Evolutionary conservation across 805 yeast genomes (phyloP).

Genomic region (Wickerhamiella azyma): DNA sequence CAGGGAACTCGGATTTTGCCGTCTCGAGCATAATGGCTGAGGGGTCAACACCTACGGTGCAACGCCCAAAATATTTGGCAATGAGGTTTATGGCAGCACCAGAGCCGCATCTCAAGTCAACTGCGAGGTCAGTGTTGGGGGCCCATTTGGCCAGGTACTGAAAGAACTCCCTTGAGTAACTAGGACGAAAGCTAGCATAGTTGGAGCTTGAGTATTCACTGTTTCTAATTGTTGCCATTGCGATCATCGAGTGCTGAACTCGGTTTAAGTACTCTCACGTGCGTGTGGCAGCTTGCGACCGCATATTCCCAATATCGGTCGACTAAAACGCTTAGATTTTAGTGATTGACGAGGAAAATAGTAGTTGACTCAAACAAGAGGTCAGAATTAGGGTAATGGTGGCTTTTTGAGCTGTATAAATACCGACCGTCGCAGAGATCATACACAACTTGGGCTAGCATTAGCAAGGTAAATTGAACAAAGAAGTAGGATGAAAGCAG

Average conservation of each 20-base stretch:
- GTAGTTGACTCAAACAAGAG: no score
- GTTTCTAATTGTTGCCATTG: slow-evolving; percentile 54
- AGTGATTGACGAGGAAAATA: no score
- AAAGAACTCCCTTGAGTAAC: slow-evolving; percentile 45
- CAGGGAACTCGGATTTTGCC: slow-evolving; percentile 24
- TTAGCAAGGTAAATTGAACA: no score
- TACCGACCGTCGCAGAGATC: no score
- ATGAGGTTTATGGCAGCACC: slow-evolving; percentile 56
- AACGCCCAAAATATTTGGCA: slow-evolving; percentile 28
- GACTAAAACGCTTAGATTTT: no score
- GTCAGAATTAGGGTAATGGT: no score
- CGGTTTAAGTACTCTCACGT: no score
- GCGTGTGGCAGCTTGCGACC: no score
- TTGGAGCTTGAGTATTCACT: slow-evolving; percentile 36
- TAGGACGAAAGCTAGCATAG: slow-evolving; percentile 51
- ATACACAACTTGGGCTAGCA: no score
- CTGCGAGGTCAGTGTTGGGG: slow-evolving; percentile 24
- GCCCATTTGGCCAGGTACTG: slow-evolving; percentile 28
- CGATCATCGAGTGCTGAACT: neutral
- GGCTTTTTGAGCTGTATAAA: no score
- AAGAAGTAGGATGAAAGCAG: no score
- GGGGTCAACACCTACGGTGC: slow-evolving; percentile 49
- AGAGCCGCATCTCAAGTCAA: slow-evolving; percentile 73
- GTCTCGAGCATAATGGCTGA: slow-evolving; percentile 41
- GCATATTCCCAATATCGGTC: neutral